These are phyloP conservation scores for Cercospora sp. DNA, from an alignment of 2,329 filamentous ascomycete species.

Conservation along the genomic window DNA sequence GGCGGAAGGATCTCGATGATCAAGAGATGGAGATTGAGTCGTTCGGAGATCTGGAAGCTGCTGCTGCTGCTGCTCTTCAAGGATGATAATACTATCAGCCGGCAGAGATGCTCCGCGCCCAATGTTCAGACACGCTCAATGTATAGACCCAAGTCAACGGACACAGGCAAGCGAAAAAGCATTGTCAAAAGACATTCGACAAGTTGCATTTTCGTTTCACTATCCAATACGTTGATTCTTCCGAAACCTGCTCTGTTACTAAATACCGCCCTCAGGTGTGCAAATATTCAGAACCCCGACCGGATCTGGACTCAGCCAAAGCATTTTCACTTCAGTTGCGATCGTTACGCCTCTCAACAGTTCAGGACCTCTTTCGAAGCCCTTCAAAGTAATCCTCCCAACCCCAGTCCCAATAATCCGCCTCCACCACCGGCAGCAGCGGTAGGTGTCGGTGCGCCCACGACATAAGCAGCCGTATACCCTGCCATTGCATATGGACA, in stretches of 20 bases:
- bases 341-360: too few relatives aligned
- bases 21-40: constrained; percentile 69
- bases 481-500: not conserved
- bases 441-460: not conserved
- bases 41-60: constrained; percentile 73
- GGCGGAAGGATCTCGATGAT: constrained; percentile 52
- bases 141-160: not conserved
- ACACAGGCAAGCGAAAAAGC: not conserved
- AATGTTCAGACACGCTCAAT: not conserved
- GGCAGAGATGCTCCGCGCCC: not conserved
- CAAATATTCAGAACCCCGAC: too few relatives aligned
- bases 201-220: not conserved
- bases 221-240: too few relatives aligned
- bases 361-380: too few relatives aligned
- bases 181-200: not conserved
- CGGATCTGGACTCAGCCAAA: too few relatives aligned
- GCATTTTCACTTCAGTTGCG: too few relatives aligned
- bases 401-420: not conserved
- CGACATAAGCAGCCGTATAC: constrained; percentile 2
- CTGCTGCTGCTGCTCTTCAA: constrained; percentile 56
- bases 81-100: not conserved
- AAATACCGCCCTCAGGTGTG: too few relatives aligned
- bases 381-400: not conserved
- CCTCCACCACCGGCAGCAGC: not conserved
- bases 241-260: too few relatives aligned